Conservation (phyloP, 345 rosid species). For the Draba incana region DNA sequence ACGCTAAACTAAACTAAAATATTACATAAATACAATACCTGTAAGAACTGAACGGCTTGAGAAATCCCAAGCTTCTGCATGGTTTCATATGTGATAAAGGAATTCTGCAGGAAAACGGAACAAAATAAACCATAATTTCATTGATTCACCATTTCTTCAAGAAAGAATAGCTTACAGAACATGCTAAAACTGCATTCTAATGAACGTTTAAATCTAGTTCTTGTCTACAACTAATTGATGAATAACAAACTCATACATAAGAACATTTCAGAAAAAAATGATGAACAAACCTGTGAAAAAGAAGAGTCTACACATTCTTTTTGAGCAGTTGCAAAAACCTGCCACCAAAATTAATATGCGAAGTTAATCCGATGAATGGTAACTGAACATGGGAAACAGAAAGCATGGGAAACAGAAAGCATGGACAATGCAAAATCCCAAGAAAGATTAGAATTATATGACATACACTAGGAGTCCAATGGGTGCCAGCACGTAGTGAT, state of each 20-base stretch:
- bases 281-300: conserved; percentile 78
- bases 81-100: conserved; percentile 72
- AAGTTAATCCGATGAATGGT: conserved; percentile 14
- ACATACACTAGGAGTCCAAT: conserved; percentile 96
- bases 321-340: conserved; percentile 92
- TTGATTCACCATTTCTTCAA: conserved; percentile 13
- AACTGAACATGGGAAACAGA: conserved; percentile 22
- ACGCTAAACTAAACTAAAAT: conserved; percentile 13
- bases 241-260: not conserved
- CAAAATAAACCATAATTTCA: conserved; percentile 26
- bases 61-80: conserved; percentile 90
- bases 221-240: not conserved
- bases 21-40: conserved; percentile 53
- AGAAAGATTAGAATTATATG: conserved; percentile 20
- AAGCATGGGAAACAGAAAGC: conserved; percentile 28
- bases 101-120: conserved; percentile 60
- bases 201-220: not conserved
- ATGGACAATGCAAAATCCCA: conserved; percentile 20
- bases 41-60: conserved; percentile 86
- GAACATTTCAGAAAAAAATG: not conserved
- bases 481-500: conserved; percentile 93
- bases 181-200: conserved; percentile 8
- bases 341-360: conserved; percentile 32
- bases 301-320: conserved; percentile 90
- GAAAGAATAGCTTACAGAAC: conserved; percentile 20